phyloP scores from a whole-genome alignment of 768 basidiomycete species.

The Lactifluus echinatus region DNA sequence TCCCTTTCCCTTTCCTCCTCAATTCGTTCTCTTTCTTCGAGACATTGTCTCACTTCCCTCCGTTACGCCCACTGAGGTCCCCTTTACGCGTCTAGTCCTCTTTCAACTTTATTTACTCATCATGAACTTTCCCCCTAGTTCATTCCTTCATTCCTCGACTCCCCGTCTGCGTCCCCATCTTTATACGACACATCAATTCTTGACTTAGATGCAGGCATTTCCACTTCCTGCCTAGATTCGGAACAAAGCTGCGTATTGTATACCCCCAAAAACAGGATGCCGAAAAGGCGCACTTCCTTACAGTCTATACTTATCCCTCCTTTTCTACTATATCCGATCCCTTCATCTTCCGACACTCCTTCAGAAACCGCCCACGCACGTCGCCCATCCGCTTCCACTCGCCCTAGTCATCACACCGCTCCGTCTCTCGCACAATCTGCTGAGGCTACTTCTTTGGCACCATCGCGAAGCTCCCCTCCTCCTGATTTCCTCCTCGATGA shows the following conservation, averaged over 20 bases:
- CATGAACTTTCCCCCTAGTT: background rate
- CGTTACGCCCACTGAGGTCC: background rate
- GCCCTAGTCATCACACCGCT: slow-evolving; percentile 2
- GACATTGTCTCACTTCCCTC: background rate
- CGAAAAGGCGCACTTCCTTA: slow-evolving; percentile 45
- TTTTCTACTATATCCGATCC: slow-evolving; percentile 30
- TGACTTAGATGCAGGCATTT: background rate
- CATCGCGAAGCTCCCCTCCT: slow-evolving; percentile 26
- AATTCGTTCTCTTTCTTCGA: background rate
- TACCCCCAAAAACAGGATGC: slow-evolving; percentile 28
- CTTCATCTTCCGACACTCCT: slow-evolving; percentile 21
- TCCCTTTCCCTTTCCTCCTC: background rate
- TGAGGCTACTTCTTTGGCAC: slow-evolving; percentile 1
- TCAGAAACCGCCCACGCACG: slow-evolving; percentile 22
- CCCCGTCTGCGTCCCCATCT: background rate
- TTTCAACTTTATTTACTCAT: background rate
- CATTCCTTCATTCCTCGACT: background rate
- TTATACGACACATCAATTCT: background rate
- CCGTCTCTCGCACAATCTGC: background rate
- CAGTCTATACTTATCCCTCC: slow-evolving; percentile 44
- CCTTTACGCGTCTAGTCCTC: background rate
- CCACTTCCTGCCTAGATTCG: background rate
- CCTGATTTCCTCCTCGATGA: slow-evolving; percentile 46
- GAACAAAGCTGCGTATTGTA: background rate
- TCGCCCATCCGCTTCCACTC: slow-evolving; percentile 19